A percentile compares a stretch with the other conserved stretches of the same genome.
These are phyloP conservation scores for Aspergillus clavatus DNA, from an alignment of 2,329 filamentous ascomycete genomes.

Conservation along the genomic window DNA sequence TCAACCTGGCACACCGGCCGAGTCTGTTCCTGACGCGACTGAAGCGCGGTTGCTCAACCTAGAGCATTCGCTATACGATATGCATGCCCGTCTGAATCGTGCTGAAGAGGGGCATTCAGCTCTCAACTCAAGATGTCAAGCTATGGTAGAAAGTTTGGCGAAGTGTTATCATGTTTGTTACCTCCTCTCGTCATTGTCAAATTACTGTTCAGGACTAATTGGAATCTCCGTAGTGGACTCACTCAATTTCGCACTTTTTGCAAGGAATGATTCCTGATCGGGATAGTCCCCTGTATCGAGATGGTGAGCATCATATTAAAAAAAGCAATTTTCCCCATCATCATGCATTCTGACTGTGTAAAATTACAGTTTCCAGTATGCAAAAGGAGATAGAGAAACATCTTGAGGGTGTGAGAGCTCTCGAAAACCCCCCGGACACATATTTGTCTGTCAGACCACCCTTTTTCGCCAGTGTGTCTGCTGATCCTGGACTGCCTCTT, in stretches of 20 bases:
- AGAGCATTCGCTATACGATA: constrained; percentile 78
- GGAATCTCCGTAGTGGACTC: constrained; percentile 59
- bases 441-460: constrained; percentile 60
- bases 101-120: constrained; percentile 78
- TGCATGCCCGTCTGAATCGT: constrained; percentile 69
- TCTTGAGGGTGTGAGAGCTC: constrained; percentile 52
- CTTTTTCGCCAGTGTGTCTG: constrained; percentile 56
- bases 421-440: constrained; percentile 61
- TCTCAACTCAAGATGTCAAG: constrained; percentile 75
- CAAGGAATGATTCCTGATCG: constrained; percentile 67
- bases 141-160: constrained; percentile 72
- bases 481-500: constrained; percentile 68
- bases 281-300: constrained; percentile 73
- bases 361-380: constrained; percentile 49
- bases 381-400: constrained; percentile 61
- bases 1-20: constrained; percentile 78
- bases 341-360: constrained; percentile 14
- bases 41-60: constrained; percentile 71
- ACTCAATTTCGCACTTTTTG: constrained; percentile 73
- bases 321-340: not conserved
- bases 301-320: constrained; percentile 56
- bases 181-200: constrained; percentile 1
- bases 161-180: constrained; percentile 61
- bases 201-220: constrained; percentile 3
- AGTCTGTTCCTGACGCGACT: constrained; percentile 71